These are phyloP conservation scores for Sugiyamaella xylanicola DNA, from an alignment of 1,139 yeast species.

Conservation along the genomic window DNA sequence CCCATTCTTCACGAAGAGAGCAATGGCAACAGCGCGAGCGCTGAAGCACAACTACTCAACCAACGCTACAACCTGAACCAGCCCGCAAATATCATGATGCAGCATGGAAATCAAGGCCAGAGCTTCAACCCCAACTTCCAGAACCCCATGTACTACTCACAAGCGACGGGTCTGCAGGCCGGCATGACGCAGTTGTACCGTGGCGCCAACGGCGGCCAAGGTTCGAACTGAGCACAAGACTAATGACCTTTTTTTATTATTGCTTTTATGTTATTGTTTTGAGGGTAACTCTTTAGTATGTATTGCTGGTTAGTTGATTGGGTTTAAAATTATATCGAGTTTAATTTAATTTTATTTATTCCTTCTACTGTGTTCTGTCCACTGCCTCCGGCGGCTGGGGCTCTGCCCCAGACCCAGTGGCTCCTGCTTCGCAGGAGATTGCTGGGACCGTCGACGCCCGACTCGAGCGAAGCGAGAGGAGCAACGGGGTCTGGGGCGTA, in stretches of 20 bases:
- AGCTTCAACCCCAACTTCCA: slow-evolving; percentile 19
- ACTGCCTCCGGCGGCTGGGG: background rate
- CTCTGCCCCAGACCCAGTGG: background rate
- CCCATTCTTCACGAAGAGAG: slow-evolving; percentile 16
- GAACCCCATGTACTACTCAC: slow-evolving; percentile 21
- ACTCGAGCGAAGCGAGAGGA: no score
- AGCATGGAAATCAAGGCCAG: slow-evolving; percentile 18
- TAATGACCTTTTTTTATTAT: slow-evolving; percentile 5
- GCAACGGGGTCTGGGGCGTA: no score
- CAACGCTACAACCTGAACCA: slow-evolving; percentile 20
- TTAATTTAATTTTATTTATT: slow-evolving; percentile 7
- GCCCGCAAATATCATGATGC: slow-evolving; percentile 17
- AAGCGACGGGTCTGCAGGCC: slow-evolving; percentile 16
- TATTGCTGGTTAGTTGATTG: slow-evolving; percentile 10
- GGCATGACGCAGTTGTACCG: slow-evolving; percentile 19
- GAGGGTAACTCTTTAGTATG: slow-evolving; percentile 1
- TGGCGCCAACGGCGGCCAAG: slow-evolving; percentile 17
- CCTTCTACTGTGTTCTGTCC: background rate
- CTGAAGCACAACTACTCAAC: slow-evolving; percentile 19
- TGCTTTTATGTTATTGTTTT: slow-evolving; percentile 6
- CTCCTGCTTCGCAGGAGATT: no score
- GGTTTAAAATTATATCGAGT: slow-evolving; percentile 2
- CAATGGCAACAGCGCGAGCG: background rate
- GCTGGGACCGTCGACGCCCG: no score
- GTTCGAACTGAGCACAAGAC: slow-evolving; percentile 7